Evolutionary conservation across 192 early-diverging fungal species (phyloP), one percentile per base, ranked within the genome.

Genomic region (Umbelopsis sp.): DNA sequence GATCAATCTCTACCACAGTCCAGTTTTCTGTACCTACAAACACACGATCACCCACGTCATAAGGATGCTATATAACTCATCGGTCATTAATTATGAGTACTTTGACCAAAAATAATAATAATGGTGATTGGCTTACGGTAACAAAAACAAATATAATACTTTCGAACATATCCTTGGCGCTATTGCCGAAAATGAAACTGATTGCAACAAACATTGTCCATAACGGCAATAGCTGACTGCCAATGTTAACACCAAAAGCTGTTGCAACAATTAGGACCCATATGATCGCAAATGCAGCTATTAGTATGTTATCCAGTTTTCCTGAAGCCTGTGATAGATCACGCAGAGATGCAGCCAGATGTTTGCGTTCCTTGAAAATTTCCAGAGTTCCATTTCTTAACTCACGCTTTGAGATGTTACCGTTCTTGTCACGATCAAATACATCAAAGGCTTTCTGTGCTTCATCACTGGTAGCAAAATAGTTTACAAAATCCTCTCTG

Each of bases 401-500:
- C 78, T 97, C 96, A 31, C 83, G 81, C 53, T 90, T 88, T 72
- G 89, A 91, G 54, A 97, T 89, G 62, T 95, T 92, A 43, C 94
- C 94, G 74, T 94, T 94, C 29, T 85, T 86, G 77, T 97, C 94
- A 75, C 87, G 88, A 80, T 97, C 95, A 78, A 97, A 94, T 34
- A 96, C 76, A n/a, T 80, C 80, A 82, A 97, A 97, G 16, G 96
- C 96, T 71, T 88, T 85, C 26, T 87, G 78, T 4, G 96, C 92
- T n/a, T 90, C 89, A 14, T 85, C 80, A 34, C 88, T 80, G 34
- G 84, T 88, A 14, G 86, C 81, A 74, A 97, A 97, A 67, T 87
- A 95, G 2, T 87, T 87, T 70, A 84, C 83, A 74, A 95, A 90
- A 72, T 94, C 91, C 14, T 86, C 84, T 4, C 91, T 86, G 4